Base-by-base conservation (phyloP, 768 basidiomycete species). In the Rhizopogon vulgaris region DNA sequence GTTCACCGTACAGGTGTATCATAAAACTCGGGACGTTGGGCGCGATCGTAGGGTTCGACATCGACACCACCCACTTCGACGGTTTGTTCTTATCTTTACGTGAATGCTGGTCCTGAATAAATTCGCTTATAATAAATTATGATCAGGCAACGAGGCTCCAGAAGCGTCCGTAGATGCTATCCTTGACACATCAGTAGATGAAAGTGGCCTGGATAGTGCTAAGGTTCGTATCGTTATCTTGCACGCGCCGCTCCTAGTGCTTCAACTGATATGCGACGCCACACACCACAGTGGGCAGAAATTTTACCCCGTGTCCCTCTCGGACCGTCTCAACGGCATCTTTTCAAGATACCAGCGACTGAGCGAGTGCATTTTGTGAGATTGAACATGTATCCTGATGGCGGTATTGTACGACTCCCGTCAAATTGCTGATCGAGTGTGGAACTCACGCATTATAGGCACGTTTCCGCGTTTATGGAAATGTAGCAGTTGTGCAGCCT, bases 321-420 rank as follows among this genome's bases (percentile, higher is more conserved):
- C 25, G 89, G 90, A 3, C 95, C 96, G 7, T 83, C 78, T 56
- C 84, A 87, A n/a, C 78, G 86, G 49, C 96, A 99, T 66, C 75
- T 97, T 32, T 98, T 97, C 77, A 79, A 79, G 53, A 76, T 94
- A 38, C 63, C 82, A 14, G 63, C 73, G 11, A 79, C 80, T 0
- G 51, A 64, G 2, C 63, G 69, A 11, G 75, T 78, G 52, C 94
- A 85, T 56, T 88, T 87, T 67, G 84, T 99, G 53, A 96, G 90
- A 69, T 81, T 99, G 22, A 84, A 87, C 58, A 94, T 95, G 82
- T 92, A 93, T 70, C 96, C 96, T 3, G 96, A 99, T 61, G 96
- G 96, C 38, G 96, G 96, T 3, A 93, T 98, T 64, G 94, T 93
- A 63, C 72, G 22, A 15, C 4, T 34, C 32, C 18, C 24, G 14